Evolutionary conservation across 1,284 basidiomycete species (phyloP), one percentile per base, ranked within the genome.

Genomic region (Cutaneotrichosporon sp.): DNA sequence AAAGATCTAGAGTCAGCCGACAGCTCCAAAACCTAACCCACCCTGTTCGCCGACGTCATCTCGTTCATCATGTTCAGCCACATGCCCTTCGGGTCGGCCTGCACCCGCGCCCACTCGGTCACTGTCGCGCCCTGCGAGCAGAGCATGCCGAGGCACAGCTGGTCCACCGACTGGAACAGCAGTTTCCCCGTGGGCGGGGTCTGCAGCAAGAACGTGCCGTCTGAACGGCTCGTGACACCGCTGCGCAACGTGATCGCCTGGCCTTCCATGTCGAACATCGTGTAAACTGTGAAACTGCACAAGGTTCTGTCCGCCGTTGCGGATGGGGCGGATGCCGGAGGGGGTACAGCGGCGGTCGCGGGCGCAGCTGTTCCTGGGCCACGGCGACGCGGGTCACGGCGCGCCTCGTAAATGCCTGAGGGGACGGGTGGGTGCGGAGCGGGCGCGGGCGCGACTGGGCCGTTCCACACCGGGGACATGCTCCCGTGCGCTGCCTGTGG

Each of bases 81-180:
- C 4, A 21, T 20, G 13, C 17, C 20, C 17, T 8, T 3, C 13
- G 12, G 30, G 20, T 18, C 33, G 15, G 41, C 14, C n/a, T 36
- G 45, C 17, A 51, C 36, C 35, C 50, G 49, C 4, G 49, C 51
- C 61, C 62, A 65, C 26, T 65, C 59, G 2, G 49, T 33, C 13
- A 63, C 22, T 8, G 20, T 43, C 1, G 58, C 60, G 5, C 60
- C 62, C 14, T 55, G 42, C 12, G 26, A n/a, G 3, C 60, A 8
- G 1, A 39, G 36, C 21, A 58, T 45, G 8, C 41, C 22, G 14
- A 65, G 23, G 15, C 44, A 45, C 10, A 21, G 17, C 30, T 14
- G n/a, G 18, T 42, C 39, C 12, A 43, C 18, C 4, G 10, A 21
- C 23, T 47, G 23, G 51, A 52, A 47, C 15, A 14, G 26, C 26